Base-by-base conservation (phyloP, 1,284 basidiomycete species). In the Ceratobasidium sp. region DNA sequence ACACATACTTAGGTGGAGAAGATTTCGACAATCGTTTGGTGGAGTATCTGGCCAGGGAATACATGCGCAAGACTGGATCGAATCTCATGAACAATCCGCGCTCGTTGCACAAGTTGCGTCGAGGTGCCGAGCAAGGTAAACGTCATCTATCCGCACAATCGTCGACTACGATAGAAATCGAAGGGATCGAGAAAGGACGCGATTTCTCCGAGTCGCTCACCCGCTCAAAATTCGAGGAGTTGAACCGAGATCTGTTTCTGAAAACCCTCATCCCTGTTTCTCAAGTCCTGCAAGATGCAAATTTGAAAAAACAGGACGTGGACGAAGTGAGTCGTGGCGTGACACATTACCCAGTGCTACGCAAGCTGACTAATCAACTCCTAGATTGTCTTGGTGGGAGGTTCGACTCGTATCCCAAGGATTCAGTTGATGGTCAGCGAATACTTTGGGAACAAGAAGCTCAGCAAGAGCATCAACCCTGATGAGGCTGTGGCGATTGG, bases 401-500 rank as follows among this genome's bases (percentile, higher is more conserved):
- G 89, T 80, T 90, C 89, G 44, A 90, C 89, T 71, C 88, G 88
- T 85, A 90, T 90, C 81, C 89, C 89, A 83, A 89, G 89, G 84
- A 88, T 90, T 79, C 88, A 89, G 83, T 86, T 88, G 82, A 87
- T 90, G 80, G 86, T 91, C 83, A 85, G 86, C 82, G 87, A 88
- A 78, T 88, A 84, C 85, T 88, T 88, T 81, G 87, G 86, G 82
- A 88, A 89, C 77, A 85, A 86, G 82, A 84, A 86, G 82, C 85
- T 84, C 81, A 86, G 85, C 84, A 84, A 82, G 81, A 84, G 83
- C 86, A 99, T 99, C 91, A 99, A 99, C 93, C 97, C 97, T 80
- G 97, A 99, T 83, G 97, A 99, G 89, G 97, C 98, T 80, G 97
- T 99, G 81, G 97, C 98, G 54, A 98, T 98, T 87, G 97, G 97